These are phyloP conservation scores for Bifiguratus adelaidae DNA, from an alignment of 192 early-diverging fungal genomes.

Conservation along the genomic window DNA sequence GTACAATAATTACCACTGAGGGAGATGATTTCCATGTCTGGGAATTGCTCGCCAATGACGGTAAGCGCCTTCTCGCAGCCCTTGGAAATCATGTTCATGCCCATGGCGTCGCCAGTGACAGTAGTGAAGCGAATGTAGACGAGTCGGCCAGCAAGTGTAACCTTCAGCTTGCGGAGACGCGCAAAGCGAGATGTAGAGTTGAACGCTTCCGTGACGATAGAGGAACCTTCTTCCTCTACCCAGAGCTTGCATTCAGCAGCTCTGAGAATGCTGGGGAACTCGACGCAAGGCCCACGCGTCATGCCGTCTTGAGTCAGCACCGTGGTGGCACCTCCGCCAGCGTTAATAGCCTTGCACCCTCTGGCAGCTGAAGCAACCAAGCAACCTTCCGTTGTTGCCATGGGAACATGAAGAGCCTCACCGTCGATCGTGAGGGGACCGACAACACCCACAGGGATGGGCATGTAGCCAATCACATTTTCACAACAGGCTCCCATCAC, in stretches of 20 bases:
- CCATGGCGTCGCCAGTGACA: slow-evolving; percentile 93
- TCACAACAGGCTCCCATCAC: slow-evolving; percentile 91
- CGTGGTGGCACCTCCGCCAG: slow-evolving; percentile 75
- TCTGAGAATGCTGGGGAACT: slow-evolving; percentile 58
- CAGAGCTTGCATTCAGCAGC: slow-evolving; percentile 62
- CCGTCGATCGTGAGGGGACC: slow-evolving; percentile 81
- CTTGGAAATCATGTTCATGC: slow-evolving; percentile 98
- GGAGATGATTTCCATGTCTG: slow-evolving; percentile 67
- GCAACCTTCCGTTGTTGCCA: slow-evolving; percentile 93
- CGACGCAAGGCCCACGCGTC: slow-evolving; percentile 88
- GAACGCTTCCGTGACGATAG: slow-evolving; percentile 62
- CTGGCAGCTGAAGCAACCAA: slow-evolving; percentile 85
- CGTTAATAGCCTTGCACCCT: slow-evolving; percentile 90
- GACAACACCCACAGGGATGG: slow-evolving; percentile 85
- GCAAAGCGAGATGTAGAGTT: slow-evolving; percentile 87
- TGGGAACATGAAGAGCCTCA: slow-evolving; percentile 73
- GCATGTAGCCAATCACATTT: slow-evolving; percentile 91
- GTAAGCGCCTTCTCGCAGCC: slow-evolving; percentile 79
- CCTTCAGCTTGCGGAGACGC: slow-evolving; percentile 69
- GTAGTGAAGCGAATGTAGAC: slow-evolving; percentile 85
- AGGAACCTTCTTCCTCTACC: slow-evolving; percentile 58
- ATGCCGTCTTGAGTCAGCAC: slow-evolving; percentile 75
- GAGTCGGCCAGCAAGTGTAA: slow-evolving; percentile 70
- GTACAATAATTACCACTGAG: slow-evolving; percentile 92
- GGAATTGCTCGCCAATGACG: slow-evolving; percentile 46